These are phyloP conservation scores for Paramecium bursaria DNA, from an alignment of 73 alveolate genomes.

Conservation along the genomic window DNA sequence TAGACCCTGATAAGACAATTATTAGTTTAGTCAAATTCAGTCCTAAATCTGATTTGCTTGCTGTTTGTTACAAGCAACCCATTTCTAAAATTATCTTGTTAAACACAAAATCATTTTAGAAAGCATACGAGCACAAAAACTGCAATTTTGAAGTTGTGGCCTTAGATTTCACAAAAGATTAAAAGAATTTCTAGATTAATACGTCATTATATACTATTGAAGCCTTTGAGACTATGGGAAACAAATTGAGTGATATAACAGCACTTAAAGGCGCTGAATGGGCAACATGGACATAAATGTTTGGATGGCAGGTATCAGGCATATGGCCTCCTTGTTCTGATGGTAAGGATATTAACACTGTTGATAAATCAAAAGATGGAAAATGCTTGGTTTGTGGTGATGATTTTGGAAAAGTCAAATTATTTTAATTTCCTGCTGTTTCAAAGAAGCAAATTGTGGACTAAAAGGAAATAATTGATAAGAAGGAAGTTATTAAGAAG, in stretches of 20 bases:
- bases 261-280: constrained; percentile 86
- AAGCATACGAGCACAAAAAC: constrained; percentile 81
- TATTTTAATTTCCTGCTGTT: constrained; percentile 93
- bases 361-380: constrained; percentile 91
- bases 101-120: constrained; percentile 85
- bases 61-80: constrained; percentile 91
- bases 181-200: constrained; percentile 84
- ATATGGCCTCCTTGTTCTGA: constrained; percentile 98
- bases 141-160: constrained; percentile 89
- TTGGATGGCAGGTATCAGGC: constrained; percentile 98
- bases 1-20: constrained; percentile 83
- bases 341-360: constrained; percentile 96
- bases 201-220: constrained; percentile 66
- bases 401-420: constrained; percentile 96
- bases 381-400: constrained; percentile 92
- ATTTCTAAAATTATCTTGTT: constrained; percentile 86
- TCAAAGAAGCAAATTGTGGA: constrained; percentile 85
- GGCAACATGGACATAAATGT: constrained; percentile 91
- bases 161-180: constrained; percentile 95
- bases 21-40: constrained; percentile 91
- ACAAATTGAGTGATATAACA: constrained; percentile 88
- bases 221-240: constrained; percentile 80
- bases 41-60: constrained; percentile 87
- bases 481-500: too few relatives aligned
- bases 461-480: too few relatives aligned